phyloP scores from a whole-genome alignment of 2,329 filamentous ascomycete genomes.

The Cordyceps sp. region DNA sequence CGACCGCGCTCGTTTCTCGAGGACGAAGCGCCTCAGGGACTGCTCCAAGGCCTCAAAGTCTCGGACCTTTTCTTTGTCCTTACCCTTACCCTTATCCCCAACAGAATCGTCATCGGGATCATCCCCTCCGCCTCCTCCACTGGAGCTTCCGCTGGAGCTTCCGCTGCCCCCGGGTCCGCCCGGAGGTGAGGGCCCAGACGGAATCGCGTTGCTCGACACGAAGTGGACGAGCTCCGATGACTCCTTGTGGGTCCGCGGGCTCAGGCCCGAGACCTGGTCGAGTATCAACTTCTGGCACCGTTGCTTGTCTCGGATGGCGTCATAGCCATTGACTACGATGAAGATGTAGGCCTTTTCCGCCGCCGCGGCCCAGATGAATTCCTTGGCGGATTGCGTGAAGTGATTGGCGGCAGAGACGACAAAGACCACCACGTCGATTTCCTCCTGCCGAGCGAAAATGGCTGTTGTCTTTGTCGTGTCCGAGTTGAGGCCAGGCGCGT shows the following conservation, averaged over 20 bases:
- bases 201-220: conserved; percentile 91
- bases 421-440: conserved; percentile 97
- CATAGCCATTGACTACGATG: conserved; percentile 95
- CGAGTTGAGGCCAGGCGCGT: conserved; percentile 87
- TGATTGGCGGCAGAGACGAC: conserved; percentile 96
- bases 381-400: conserved; percentile 92
- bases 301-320: conserved; percentile 81
- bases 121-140: conserved; percentile 37
- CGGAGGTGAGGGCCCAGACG: conserved; percentile 44
- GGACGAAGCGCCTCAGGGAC: conserved; percentile 77
- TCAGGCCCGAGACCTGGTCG: conserved; percentile 76
- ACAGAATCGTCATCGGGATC: conserved; percentile 30
- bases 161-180: conserved; percentile 39
- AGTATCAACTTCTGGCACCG: conserved; percentile 85
- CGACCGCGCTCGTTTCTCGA: conserved; percentile 88
- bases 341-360: conserved; percentile 98
- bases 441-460: conserved; percentile 90
- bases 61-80: conserved; percentile 71
- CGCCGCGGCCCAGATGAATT: conserved; percentile 91
- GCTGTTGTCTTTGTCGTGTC: conserved; percentile 96
- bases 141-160: conserved; percentile 31
- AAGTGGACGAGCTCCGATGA: conserved; percentile 89
- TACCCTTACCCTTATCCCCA: conserved; percentile 61
- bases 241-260: conserved; percentile 85
- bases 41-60: conserved; percentile 86